A percentile compares a stretch with the other conserved stretches of the same genome.
Evolutionary conservation across 2,329 filamentous ascomycete species (phyloP).

Genomic region (Dactylellina leptospora): DNA sequence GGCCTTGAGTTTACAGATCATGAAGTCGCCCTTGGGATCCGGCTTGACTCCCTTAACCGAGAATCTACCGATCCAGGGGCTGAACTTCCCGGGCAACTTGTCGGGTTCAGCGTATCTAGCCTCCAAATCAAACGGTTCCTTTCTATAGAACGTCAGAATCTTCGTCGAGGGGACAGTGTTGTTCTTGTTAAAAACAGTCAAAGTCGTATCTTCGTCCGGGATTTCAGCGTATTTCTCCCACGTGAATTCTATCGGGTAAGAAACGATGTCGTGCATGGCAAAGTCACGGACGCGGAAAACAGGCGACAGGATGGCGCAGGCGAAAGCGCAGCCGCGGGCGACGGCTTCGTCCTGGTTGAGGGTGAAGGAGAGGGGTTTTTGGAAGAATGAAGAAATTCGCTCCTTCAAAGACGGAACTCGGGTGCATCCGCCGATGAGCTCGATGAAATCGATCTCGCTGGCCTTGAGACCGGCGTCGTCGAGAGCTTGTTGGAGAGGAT

Average conservation of each 20-base stretch:
- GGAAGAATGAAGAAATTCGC: conserved; percentile 86
- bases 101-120: conserved; percentile 91
- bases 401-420: conserved; percentile 94
- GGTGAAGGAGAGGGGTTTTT: conserved; percentile 91
- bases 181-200: conserved; percentile 97
- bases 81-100: conserved; percentile 83
- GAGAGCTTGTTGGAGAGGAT: conserved; percentile 87
- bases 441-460: conserved; percentile 91
- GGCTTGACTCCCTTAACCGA: conserved; percentile 97
- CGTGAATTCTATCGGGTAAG: conserved; percentile 97
- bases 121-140: conserved; percentile 95
- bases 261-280: conserved; percentile 94
- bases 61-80: conserved; percentile 96
- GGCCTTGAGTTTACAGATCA: conserved; percentile 99
- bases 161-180: conserved; percentile 98
- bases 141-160: conserved; percentile 98
- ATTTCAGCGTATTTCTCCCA: conserved; percentile 99
- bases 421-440: conserved; percentile 92
- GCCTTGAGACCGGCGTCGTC: conserved; percentile 89
- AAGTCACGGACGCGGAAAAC: conserved; percentile 99
- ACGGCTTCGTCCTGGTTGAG: conserved; percentile 98
- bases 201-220: conserved; percentile 94
- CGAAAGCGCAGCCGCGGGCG: conserved; percentile 94
- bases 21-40: conserved; percentile 92
- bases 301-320: conserved; percentile 94